Evolutionary conservation across 768 basidiomycete genomes (phyloP).

Genomic region (Hemileccinum rubropunctum): DNA sequence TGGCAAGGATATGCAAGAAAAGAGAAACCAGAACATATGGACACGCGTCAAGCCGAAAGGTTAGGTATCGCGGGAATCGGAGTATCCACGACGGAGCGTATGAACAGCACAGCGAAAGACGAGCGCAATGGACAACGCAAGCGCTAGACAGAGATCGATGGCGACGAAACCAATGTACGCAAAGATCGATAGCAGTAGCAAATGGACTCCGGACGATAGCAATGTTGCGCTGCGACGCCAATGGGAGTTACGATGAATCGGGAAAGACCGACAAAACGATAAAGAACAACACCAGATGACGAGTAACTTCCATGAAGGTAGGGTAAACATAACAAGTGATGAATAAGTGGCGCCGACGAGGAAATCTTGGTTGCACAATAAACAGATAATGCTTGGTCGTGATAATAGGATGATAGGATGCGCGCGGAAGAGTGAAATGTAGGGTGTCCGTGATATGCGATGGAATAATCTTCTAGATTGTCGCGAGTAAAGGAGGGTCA

Average conservation of each 20-base stretch:
- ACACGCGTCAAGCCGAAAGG: constrained; percentile 4
- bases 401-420: constrained; percentile 22
- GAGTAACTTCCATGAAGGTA: constrained; percentile 4
- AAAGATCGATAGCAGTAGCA: constrained; percentile 28
- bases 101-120: constrained; percentile 16
- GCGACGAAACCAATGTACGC: constrained; percentile 13
- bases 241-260: not conserved
- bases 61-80: constrained; percentile 18
- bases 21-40: constrained; percentile 4
- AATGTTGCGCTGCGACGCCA: constrained; percentile 14
- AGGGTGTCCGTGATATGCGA: constrained; percentile 28
- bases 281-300: constrained; percentile 4
- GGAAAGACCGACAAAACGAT: constrained; percentile 23
- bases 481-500: not conserved
- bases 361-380: constrained; percentile 27
- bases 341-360: constrained; percentile 19
- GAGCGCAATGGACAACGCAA: constrained; percentile 10
- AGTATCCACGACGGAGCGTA: constrained; percentile 5
- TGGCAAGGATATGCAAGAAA: constrained; percentile 26
- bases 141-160: constrained; percentile 17
- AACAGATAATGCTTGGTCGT: constrained; percentile 23
- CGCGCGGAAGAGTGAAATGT: constrained; percentile 17
- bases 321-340: constrained; percentile 23
- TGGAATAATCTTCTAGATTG: constrained; percentile 22
- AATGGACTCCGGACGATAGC: constrained; percentile 16